phyloP scores from a whole-genome alignment of 345 rosid species.

The Populus pruinosa region DNA sequence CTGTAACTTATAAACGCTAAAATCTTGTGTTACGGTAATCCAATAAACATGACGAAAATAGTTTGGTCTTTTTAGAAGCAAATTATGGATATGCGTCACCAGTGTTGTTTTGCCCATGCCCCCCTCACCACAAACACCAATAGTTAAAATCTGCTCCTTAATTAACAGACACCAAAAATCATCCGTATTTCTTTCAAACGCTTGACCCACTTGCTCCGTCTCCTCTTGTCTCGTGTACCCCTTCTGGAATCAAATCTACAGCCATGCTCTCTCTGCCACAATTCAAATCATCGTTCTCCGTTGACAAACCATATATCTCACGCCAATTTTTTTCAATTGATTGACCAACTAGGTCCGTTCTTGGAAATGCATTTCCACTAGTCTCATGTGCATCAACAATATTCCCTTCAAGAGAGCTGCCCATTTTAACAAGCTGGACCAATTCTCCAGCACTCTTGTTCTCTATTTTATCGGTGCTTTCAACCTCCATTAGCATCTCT shows the following conservation, averaged over 20 bases:
- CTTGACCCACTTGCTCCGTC: neutral
- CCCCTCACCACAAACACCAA: slow-evolving; percentile 9
- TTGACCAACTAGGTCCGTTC: neutral
- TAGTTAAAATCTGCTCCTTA: neutral
- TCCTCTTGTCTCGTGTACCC: neutral
- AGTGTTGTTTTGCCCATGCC: slow-evolving; percentile 1
- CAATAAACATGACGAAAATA: neutral
- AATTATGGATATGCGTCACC: slow-evolving; percentile 8
- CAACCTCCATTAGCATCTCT: neutral
- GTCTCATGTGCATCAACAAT: neutral
- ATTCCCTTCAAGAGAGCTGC: neutral
- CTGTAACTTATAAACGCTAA: slow-evolving; percentile 10
- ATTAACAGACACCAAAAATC: neutral
- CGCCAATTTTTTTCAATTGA: neutral
- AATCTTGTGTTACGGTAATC: slow-evolving; percentile 19
- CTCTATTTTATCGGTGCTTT: neutral
- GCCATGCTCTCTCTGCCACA: neutral
- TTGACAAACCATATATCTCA: slow-evolving; percentile 1
- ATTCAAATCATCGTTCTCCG: neutral
- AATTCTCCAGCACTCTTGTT: neutral
- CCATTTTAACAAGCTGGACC: neutral
- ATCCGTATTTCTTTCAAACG: neutral
- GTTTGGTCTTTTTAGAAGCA: neutral
- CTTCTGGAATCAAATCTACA: neutral
- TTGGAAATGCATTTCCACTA: neutral